Base-by-base conservation (phyloP, 176 grass and related monocot genomes). In the Miscanthus lutarioriparius region DNA sequence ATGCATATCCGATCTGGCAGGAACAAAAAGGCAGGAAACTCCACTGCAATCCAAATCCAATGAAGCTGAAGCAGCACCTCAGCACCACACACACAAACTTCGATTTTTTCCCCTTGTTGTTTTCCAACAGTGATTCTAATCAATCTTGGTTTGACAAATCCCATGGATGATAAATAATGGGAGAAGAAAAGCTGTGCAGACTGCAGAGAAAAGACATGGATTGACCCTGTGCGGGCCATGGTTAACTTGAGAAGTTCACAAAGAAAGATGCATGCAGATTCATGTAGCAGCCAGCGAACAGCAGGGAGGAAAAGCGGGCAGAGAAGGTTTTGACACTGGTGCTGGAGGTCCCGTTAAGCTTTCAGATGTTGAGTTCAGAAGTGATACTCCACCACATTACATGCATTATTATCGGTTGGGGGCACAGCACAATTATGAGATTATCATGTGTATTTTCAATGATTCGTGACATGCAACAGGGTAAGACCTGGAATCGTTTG, bases 221-320 rank as follows among this genome's bases (percentile, higher is more conserved):
- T 66, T 77, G 83, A 78, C 66, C 54, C 56, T 82, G 11, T 5
- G 71, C 35, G 64, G 78, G 17, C 23, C 87, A 85, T 27, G 62
- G 25, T 85, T 85, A 64, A n/a, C 78, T 85, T 89, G 38, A 56
- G 78, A 89, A 89, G 70, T 89, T 89, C 83, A 85, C 87, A n/a
- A n/a, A 81, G 51, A 35, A 77, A 81, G 19, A 16, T 54, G 51
- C 64, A 26, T 64, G 53, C 32, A n/a, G n/a, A n/a, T n/a, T n/a
- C n/a, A n/a, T n/a, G n/a, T n/a, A 33, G 8, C 40, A 11, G 40
- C 40, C 41, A 41, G 37, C 38, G 4, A 4, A 19, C 67, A 16
- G 62, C 23, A 2, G 23, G 1, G 2, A 6, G 67, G 13, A 87
- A 28, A 62, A 27, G 7, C 15, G 0, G 1, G 11, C 53, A 37